Evolutionary conservation across 2,329 filamentous ascomycete genomes (phyloP), one percentile per base, ranked within the genome.

Genomic region (Fusarium falciforme): DNA sequence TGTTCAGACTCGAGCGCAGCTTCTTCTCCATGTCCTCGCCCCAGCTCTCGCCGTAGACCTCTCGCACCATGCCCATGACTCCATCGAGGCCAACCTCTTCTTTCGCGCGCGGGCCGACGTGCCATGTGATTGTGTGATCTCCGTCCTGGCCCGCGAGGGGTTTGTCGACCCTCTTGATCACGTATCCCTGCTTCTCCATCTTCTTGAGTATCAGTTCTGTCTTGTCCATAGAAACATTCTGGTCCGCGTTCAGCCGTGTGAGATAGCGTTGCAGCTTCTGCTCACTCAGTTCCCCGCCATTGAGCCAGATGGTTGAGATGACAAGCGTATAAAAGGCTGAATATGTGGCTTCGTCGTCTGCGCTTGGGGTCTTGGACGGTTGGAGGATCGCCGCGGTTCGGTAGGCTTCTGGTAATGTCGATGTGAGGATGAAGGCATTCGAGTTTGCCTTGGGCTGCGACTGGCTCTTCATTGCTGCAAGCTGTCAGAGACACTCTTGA

Each of bases 101-200:
- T 82, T 93, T 96, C 7, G 93, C 96, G 25, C 96, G 89, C 7
- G 94, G 93, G 0, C 96, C 96, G 16, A 98, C 89, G 65, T 93
- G 89, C 88, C 94, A 99, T 57, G 94, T 95, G 9, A 94, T 87
- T 3, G 90, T 87, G 72, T 96, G 92, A 40, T 97, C 94, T 29
- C 93, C 94, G 1, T 90, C 91, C 33, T 85, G 76, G 6, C 83
- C 83, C 80, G 79, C 80, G 67, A 83, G 81, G 14, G 86, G 85
- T 52, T 84, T 89, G 76, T 98, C 95, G 22, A 91, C 88, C 59
- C 92, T 88, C 73, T 90, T 93, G 38, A 95, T 87, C 4, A 99
- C 85, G 79, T 99, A 99, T 0, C 93, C 93, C 63, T 98, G 95
- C 73, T 89, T 92, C 73, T 92, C 89, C 85, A 98, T 92, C 61